Percentiles rank a stretch among this genome's conserved stretches.
Evolutionary conservation across 306 rosid species (phyloP).

Genomic region (Prunus padus): DNA sequence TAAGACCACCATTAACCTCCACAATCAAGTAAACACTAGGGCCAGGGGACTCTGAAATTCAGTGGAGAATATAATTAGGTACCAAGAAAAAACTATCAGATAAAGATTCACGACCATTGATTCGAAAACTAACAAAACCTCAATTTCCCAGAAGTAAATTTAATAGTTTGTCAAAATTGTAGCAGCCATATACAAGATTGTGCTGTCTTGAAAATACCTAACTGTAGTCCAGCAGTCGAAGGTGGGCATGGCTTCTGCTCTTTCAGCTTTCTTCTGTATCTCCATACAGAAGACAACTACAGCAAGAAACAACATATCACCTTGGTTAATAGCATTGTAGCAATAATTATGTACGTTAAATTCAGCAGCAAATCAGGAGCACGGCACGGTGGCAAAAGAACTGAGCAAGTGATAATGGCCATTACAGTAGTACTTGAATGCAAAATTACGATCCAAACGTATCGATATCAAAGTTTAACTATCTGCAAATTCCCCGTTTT

Average conservation of each 20-base stretch:
- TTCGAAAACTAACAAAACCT: conserved; percentile 2
- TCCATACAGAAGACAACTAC: conserved; percentile 89
- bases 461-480: neutral
- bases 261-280: conserved; percentile 73
- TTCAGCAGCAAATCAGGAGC: too few relatives aligned
- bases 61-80: conserved; percentile 8
- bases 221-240: conserved; percentile 55
- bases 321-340: neutral
- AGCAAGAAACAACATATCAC: conserved; percentile 18
- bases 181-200: neutral
- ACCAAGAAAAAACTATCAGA: neutral
- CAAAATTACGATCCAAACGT: neutral
- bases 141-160: neutral
- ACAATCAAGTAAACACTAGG: conserved; percentile 72
- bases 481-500: neutral
- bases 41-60: conserved; percentile 58
- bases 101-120: neutral
- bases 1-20: conserved; percentile 97
- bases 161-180: neutral
- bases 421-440: too few relatives aligned
- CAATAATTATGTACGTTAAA: conserved; percentile 2
- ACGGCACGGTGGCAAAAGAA: too few relatives aligned
- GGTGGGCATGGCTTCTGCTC: conserved; percentile 83
- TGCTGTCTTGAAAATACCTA: conserved; percentile 42
- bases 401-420: too few relatives aligned